Percentiles rank a stretch among this genome's conserved stretches.
Conservation (phyloP, 257 asterid species). For the Rehmannia glutinosa region DNA sequence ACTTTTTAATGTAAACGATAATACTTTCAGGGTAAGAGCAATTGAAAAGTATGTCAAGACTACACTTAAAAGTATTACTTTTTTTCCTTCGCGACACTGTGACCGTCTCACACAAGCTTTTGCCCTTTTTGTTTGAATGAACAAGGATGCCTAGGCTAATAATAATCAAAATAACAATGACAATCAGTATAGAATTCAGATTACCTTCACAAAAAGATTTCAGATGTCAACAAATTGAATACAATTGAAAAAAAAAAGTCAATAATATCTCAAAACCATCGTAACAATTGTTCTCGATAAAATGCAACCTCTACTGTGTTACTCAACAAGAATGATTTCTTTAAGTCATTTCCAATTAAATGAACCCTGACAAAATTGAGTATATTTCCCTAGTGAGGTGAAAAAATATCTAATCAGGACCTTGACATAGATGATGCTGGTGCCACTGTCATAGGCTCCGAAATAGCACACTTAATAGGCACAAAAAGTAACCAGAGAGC, state of each 20-base stretch:
- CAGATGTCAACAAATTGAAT: conserved; percentile 7
- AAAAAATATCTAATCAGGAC: conserved; percentile 26
- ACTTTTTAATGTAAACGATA: no score
- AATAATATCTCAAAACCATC: background rate
- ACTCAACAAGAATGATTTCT: conserved; percentile 23
- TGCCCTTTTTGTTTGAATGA: no score
- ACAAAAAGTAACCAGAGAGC: conserved; percentile 13
- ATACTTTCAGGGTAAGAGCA: no score
- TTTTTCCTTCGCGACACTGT: no score
- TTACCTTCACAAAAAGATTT: background rate
- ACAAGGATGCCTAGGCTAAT: no score
- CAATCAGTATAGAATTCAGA: background rate
- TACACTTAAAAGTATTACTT: no score
- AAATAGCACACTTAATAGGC: conserved; percentile 11
- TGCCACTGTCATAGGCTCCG: conserved; percentile 14
- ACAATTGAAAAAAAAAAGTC: conserved; percentile 14
- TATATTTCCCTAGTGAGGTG: conserved; percentile 20
- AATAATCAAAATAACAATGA: no score
- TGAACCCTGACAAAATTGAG: conserved; percentile 25
- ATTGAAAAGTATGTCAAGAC: no score
- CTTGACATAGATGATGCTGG: conserved; percentile 8
- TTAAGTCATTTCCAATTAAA: conserved; percentile 21
- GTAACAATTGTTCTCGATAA: background rate
- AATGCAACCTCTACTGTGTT: conserved; percentile 15
- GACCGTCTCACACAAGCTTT: no score